These are phyloP conservation scores for Citrullus amarus DNA, from an alignment of 306 rosid genomes.

Conservation along the genomic window DNA sequence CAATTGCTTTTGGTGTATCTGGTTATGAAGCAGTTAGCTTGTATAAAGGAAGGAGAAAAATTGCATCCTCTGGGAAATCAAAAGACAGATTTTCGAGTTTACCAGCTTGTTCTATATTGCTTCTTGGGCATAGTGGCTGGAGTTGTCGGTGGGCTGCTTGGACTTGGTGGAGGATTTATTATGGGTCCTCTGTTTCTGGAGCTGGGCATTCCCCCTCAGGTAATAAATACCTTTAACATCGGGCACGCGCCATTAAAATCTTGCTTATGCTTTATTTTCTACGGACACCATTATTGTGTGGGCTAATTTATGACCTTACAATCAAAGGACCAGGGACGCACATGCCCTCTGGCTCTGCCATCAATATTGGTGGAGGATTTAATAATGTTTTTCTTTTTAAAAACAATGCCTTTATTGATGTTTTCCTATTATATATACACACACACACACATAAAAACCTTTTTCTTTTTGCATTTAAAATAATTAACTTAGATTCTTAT, in stretches of 20 bases:
- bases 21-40: constrained; percentile 64
- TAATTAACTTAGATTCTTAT: too few relatives aligned
- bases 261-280: neutral
- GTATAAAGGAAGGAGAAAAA: constrained; percentile 55
- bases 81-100: constrained; percentile 28
- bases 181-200: constrained; percentile 96
- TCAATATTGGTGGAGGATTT: too few relatives aligned
- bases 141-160: constrained; percentile 81
- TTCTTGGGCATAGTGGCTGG: constrained; percentile 63
- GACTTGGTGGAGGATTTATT: constrained; percentile 89
- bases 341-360: neutral
- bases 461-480: too few relatives aligned
- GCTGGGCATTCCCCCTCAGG: constrained; percentile 95
- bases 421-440: too few relatives aligned
- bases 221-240: constrained; percentile 14
- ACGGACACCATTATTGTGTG: neutral
- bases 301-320: neutral
- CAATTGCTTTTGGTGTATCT: constrained; percentile 64
- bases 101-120: constrained; percentile 51
- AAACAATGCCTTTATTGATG: too few relatives aligned
- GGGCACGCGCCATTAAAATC: neutral
- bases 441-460: too few relatives aligned
- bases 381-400: too few relatives aligned
- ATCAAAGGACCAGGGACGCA: neutral
- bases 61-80: constrained; percentile 62